Evolutionary conservation across 495 filamentous ascomycete genomes (phyloP), one percentile per base, ranked within the genome.

Genomic region (Lichina pygmaea): DNA sequence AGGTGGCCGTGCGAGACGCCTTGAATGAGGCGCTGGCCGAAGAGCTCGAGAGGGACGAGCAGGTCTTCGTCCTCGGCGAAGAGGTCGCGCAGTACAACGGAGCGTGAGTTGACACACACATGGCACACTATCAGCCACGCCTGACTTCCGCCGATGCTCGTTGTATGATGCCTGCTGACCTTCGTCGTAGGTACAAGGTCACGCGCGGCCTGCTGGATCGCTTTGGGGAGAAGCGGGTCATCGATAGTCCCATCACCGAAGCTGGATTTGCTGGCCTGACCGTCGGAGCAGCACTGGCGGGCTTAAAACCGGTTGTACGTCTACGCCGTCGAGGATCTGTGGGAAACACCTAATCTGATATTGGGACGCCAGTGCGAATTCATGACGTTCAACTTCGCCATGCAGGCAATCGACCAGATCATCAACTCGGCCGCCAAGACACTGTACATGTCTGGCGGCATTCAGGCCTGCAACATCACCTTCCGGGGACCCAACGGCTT

Each of bases 301-400:
- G 89, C 46, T 66, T 97, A 55, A 78, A 86, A 68, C 89, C 89
- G 41, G 73, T 97, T 54, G 83, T 92, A 66, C 69, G 83, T 71
- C 47, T 11, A 42, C 49, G 45, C 12, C 45, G 16, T 8, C 8
- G 36, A 46, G 37, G 51, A 54, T 41, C 37, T 13, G 7, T 17
- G 31, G 30, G 9, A 24, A 10, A n/a, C 32, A 12, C 8, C 6
- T 4, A 13, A 17, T 24, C 33, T 32, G 34, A 44, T 42, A 15
- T 16, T 41, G 31, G 38, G 13, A 37, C 37, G 33, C 24, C 57
- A 92, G 83, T 92, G 83, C 71, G 85, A 93, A 65, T 97, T 97
- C 73, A 97, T 97, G 89, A 97, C 89, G 53, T 97, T 93, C 81
- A 97, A 97, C 71, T 97, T 97, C 60, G 89, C 89, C 62, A 97